Conservation (phyloP, 257 asterid genomes). For the Asclepias syriaca region DNA sequence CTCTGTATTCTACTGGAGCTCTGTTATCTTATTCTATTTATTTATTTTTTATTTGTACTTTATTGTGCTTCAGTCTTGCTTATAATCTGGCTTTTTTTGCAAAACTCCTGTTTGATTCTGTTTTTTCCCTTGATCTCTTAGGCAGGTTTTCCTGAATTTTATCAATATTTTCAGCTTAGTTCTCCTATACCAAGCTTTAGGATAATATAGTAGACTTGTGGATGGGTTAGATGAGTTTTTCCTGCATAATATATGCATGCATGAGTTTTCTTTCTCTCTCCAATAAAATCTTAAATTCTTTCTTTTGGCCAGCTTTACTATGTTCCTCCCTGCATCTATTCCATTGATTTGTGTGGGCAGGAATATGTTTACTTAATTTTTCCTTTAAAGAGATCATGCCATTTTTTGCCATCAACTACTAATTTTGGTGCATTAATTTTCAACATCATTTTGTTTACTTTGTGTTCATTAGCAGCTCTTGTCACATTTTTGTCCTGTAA, state of each 20-base stretch:
- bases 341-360: background rate
- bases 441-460: background rate
- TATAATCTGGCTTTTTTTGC: background rate
- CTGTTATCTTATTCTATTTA: too few species aligned
- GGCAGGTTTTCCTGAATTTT: background rate
- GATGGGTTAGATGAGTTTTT: conserved; percentile 1
- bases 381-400: background rate
- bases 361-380: background rate
- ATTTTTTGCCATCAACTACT: background rate
- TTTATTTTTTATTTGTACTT: too few species aligned
- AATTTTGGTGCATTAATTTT: background rate
- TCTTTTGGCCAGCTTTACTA: background rate
- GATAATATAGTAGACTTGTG: background rate
- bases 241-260: background rate
- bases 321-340: background rate
- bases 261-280: background rate
- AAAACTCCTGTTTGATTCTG: background rate
- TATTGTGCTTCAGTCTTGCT: too few species aligned
- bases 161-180: background rate
- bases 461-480: background rate
- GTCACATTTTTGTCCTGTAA: background rate
- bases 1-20: too few species aligned
- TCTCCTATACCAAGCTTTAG: background rate
- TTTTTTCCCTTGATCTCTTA: background rate
- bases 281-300: background rate